Evolutionary conservation across 306 rosid genomes (phyloP).

Genomic region (Pyrus communis): DNA sequence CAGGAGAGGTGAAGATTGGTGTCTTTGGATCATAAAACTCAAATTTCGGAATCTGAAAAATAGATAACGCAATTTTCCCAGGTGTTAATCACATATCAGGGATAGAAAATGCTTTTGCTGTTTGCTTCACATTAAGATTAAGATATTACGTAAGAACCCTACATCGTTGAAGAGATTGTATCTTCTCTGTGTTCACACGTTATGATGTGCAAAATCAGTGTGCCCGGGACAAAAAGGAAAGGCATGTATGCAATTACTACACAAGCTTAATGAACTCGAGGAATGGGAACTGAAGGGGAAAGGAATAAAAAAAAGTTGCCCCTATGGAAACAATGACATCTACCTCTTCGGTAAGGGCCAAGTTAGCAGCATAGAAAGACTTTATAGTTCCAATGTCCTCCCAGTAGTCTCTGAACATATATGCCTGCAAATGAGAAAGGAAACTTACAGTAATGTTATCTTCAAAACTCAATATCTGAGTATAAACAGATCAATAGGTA

Average conservation of each 20-base stretch:
- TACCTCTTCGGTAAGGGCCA: slow-evolving; percentile 92
- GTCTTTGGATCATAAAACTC: slow-evolving; percentile 83
- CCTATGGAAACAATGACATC: slow-evolving; percentile 7
- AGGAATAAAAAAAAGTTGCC: neutral
- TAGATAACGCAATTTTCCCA: neutral
- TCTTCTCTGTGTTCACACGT: neutral
- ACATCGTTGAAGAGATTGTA: neutral
- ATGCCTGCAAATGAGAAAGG: slow-evolving; percentile 46
- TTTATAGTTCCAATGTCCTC: slow-evolving; percentile 87
- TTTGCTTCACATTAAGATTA: neutral
- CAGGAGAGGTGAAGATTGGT: slow-evolving; percentile 82
- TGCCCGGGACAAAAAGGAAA: neutral
- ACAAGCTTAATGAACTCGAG: neutral
- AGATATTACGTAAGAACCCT: neutral
- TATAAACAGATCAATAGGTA: neutral
- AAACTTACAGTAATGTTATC: neutral
- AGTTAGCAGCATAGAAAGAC: slow-evolving; percentile 71
- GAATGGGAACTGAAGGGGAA: neutral
- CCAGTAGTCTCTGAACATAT: slow-evolving; percentile 80
- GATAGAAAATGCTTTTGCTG: neutral
- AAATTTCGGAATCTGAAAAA: slow-evolving; percentile 57
- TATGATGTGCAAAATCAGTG: neutral
- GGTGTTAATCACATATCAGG: slow-evolving; percentile 17
- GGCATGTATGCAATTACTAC: neutral
- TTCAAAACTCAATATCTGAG: neutral